Base-by-base conservation (phyloP, 2,329 filamentous ascomycete genomes). In the Talaromyces sp. region DNA sequence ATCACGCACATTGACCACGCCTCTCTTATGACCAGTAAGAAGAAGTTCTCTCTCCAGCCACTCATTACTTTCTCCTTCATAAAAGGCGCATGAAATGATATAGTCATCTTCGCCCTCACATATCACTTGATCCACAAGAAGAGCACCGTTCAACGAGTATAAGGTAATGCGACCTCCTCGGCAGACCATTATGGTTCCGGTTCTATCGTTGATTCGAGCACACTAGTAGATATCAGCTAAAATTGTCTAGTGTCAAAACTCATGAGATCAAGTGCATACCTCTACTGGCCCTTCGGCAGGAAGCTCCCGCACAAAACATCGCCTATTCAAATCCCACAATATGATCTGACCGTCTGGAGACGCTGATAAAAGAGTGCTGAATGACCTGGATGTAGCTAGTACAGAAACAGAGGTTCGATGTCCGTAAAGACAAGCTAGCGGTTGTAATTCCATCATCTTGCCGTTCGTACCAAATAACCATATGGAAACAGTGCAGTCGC, bases 281-380 rank as follows among this genome's bases (percentile, higher is more conserved):
- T 81, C 78, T 2, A 83, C 79, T 6, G 83, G 78, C 4, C 86
- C 83, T 3, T 83, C 82, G 17, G 83, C 76, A 0, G 87, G 87
- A 25, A 94, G 82, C 76, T 88, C 90, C 52, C 92, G 87, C 6
- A 98, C 89, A 72, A 97, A 96, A 61, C 92, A 90, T 13, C 93
- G 86, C 17, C 92, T 87, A 76, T 98, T 99, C 3, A 99, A 84
- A 75, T 98, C 95, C 95, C 95, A 99, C 3, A 98, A 82, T 72
- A 96, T 88, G 11, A 93, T 88, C 45, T 91, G 88, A 0, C 93
- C 93, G 72, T 96, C 92, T 0, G 85, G 85, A 0, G 91, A 93
- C 1, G 91, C 90, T 1, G 93, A 96, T 3, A 98, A 84, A 61
- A 99, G 87, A 0, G 93, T 91, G 73, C 92, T 93, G 76, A 97